Conservation (phyloP, 2,329 filamentous ascomycete species). For the Calcarisporium arbuscula region DNA sequence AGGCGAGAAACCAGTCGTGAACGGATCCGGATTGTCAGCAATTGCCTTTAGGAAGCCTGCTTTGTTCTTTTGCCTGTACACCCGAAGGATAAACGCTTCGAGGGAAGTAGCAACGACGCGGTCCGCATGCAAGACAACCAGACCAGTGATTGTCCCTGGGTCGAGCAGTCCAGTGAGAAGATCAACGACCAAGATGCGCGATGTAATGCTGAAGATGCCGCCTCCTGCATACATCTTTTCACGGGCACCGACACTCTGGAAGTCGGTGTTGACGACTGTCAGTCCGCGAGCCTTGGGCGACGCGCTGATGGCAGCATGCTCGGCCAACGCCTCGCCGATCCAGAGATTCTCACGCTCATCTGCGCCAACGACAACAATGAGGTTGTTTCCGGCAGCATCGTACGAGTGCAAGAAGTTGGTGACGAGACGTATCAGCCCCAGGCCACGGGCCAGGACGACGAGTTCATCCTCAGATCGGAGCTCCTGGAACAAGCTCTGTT, state of each 20-base stretch:
- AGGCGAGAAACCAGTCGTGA: conserved; percentile 81
- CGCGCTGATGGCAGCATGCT: conserved; percentile 88
- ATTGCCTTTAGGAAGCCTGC: conserved; percentile 92
- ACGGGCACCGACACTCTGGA: conserved; percentile 76
- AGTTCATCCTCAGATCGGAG: conserved; percentile 88
- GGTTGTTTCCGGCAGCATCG: conserved; percentile 89
- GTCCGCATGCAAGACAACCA: conserved; percentile 85
- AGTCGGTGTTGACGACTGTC: conserved; percentile 89
- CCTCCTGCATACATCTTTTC: conserved; percentile 89
- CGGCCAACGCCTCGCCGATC: conserved; percentile 92
- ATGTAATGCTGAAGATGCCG: conserved; percentile 93
- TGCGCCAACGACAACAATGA: conserved; percentile 83
- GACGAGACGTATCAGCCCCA: conserved; percentile 84
- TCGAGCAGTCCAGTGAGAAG: conserved; percentile 77
- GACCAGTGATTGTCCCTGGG: conserved; percentile 77
- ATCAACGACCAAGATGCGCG: conserved; percentile 90
- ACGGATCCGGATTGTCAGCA: conserved; percentile 86
- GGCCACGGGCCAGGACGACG: conserved; percentile 82
- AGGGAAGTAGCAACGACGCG: conserved; percentile 77
- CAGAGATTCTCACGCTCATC: conserved; percentile 92
- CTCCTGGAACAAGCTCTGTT: conserved; percentile 91
- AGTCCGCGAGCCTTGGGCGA: conserved; percentile 76
- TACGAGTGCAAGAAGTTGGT: conserved; percentile 97
- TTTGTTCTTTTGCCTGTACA: conserved; percentile 94
- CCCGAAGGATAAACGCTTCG: conserved; percentile 90